A percentile compares a stretch with the other conserved stretches of the same genome.
These are phyloP conservation scores for Coniochaeta pulveracea DNA, from an alignment of 2,329 filamentous ascomycete species.

Conservation along the genomic window DNA sequence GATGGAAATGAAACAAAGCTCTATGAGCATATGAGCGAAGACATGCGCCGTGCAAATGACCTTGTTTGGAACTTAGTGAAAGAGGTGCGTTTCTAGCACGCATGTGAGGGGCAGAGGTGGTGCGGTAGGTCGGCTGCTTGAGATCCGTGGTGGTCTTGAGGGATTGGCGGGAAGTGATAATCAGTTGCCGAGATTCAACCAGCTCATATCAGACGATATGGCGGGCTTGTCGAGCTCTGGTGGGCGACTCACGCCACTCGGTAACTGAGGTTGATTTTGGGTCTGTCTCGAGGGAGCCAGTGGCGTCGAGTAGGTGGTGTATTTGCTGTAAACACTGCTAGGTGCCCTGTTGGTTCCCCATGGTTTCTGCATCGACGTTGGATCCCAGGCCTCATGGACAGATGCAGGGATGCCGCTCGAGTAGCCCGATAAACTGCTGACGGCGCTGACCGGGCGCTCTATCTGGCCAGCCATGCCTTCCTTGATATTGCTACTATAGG, in stretches of 20 bases:
- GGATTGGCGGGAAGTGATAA: not conserved
- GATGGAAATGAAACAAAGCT: conserved; percentile 1
- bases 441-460: conserved; percentile 41
- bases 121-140: not conserved
- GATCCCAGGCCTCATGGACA: conserved; percentile 44
- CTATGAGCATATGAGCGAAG: conserved; percentile 1
- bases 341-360: conserved; percentile 40
- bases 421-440: conserved; percentile 40
- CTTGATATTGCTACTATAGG: conserved; percentile 39
- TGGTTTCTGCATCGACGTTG: conserved; percentile 27
- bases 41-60: not conserved
- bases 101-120: not conserved
- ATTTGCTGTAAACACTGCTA: conserved; percentile 40
- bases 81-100: not conserved
- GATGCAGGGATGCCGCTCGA: conserved; percentile 57
- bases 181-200: conserved; percentile 57
- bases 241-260: conserved; percentile 31
- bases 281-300: conserved; percentile 23
- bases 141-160: not conserved
- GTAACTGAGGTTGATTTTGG: conserved; percentile 14
- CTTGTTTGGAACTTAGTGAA: not conserved
- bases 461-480: conserved; percentile 51
- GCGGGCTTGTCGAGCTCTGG: conserved; percentile 38
- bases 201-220: conserved; percentile 61
- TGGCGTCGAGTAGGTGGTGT: conserved; percentile 32